Evolutionary conservation across 495 filamentous ascomycete species (phyloP).

Genomic region (Neurospora sp.): DNA sequence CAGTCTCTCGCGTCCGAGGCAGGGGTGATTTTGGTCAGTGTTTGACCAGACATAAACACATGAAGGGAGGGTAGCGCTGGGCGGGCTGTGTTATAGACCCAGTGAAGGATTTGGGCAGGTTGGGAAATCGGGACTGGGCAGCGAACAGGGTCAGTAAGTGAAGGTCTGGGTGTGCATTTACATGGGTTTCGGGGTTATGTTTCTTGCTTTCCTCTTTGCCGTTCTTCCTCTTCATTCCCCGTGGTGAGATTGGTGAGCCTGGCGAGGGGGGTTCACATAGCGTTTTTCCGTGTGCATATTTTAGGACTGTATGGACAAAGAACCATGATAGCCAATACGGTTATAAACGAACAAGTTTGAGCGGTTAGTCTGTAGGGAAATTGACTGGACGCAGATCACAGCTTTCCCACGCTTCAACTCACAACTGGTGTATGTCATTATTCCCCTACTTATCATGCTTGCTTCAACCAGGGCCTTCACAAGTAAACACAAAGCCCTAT

Average conservation of each 20-base stretch:
- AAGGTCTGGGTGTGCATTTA: not conserved
- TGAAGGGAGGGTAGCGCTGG: not conserved
- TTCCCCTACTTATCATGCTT: not conserved
- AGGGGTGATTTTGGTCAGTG: not conserved
- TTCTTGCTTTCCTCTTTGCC: not conserved
- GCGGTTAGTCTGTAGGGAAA: not conserved
- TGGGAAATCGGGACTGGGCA: not conserved
- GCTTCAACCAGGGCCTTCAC: not conserved
- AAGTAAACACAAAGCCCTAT: not conserved
- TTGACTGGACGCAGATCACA: not conserved
- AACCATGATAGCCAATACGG: not conserved
- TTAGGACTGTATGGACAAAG: not conserved
- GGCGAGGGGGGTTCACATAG: not conserved
- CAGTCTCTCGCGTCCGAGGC: not conserved
- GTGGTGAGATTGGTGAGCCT: not conserved
- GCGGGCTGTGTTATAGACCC: not conserved
- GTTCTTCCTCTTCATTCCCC: not conserved
- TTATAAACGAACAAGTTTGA: not conserved
- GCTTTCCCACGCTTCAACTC: not conserved
- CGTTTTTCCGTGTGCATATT: not conserved
- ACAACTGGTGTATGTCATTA: not conserved
- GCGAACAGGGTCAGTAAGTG: not conserved
- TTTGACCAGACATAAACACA: not conserved
- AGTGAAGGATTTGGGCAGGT: not conserved
- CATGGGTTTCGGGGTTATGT: not conserved